Evolutionary conservation across 208 protist species (phyloP), one percentile per base, ranked within the genome.

Genomic region (Wallacemonas sp.): DNA sequence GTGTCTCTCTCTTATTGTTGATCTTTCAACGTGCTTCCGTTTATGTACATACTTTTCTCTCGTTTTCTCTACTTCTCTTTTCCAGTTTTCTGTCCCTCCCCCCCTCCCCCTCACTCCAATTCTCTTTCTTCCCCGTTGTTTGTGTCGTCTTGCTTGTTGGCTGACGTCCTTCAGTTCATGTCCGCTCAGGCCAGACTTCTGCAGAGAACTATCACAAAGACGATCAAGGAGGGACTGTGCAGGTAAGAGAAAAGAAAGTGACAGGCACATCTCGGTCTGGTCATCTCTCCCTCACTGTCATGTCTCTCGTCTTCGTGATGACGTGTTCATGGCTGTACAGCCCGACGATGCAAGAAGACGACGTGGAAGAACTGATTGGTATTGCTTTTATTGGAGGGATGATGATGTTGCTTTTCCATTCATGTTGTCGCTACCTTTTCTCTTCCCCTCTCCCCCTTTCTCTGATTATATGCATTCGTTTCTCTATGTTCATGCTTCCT

Each of bases 1-100:
- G 11, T 2, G 65, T 16, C n/a, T 64, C 27, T 33, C 27, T 26
- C 4, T 24, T 56, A 2, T 72, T 17, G 23, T 57, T 44, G 26
- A 27, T 56, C 8, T 62, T 44, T 62, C 56, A 12, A 38, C 6
- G 14, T 62, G 6, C 38, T 62, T 38, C 17, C 49, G 4, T 67
- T n/a, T 72, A 11, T 33, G 43, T 70, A 32, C 27, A 23, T 65
- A 43, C 39, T 44, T 56, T 56, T 72, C 61, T 57, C 19, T 38
- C 32, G 54, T 2, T 55, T 65, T 55, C 39, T 12, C 19, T 49
- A 17, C 4, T 62, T 62, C 29, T 54, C 44, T 65, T 65, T 26
- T 17, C 17, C 19, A 5, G 17, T 49, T 49, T 49, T 49, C n/a
- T 49, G 9, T 49, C n/a, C n/a, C n/a, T n/a, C n/a, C n/a, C n/a